Evolutionary conservation across 345 rosid genomes (phyloP).

Genomic region (Eucalyptus albens): DNA sequence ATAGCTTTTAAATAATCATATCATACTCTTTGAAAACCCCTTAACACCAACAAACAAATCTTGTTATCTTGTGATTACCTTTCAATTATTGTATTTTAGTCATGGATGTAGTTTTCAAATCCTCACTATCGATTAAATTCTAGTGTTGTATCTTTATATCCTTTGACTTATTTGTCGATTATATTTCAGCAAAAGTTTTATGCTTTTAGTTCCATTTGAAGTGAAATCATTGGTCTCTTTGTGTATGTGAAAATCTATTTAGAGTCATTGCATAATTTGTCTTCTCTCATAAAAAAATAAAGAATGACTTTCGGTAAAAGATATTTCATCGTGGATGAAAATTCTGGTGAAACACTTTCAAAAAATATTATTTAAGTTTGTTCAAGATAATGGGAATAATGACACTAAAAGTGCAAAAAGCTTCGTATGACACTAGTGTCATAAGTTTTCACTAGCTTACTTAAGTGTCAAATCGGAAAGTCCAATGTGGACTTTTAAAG

Average conservation of each 20-base stretch:
- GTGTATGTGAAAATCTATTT: not conserved
- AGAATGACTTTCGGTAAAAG: not conserved
- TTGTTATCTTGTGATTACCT: not conserved
- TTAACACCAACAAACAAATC: not conserved
- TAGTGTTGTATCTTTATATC: not conserved
- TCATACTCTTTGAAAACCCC: not conserved
- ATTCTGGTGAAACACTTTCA: not conserved
- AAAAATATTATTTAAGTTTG: not conserved
- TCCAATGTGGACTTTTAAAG: not conserved
- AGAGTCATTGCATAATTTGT: not conserved
- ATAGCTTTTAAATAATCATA: not conserved
- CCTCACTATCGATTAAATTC: not conserved
- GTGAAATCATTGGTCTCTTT: not conserved
- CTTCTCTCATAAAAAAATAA: not conserved
- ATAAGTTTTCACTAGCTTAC: rapidly evolving
- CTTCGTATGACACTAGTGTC: rapidly evolving
- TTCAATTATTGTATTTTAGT: not conserved
- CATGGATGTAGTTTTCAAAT: not conserved
- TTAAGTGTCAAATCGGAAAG: rapidly evolving
- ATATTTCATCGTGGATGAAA: not conserved
- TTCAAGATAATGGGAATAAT: not conserved
- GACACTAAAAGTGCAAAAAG: not conserved
- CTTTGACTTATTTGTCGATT: not conserved
- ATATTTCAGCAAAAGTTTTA: rapidly evolving
- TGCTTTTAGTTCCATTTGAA: not conserved